Conservation (phyloP, 148 eudicot genomes). For the Heliosperma pusillum region DNA sequence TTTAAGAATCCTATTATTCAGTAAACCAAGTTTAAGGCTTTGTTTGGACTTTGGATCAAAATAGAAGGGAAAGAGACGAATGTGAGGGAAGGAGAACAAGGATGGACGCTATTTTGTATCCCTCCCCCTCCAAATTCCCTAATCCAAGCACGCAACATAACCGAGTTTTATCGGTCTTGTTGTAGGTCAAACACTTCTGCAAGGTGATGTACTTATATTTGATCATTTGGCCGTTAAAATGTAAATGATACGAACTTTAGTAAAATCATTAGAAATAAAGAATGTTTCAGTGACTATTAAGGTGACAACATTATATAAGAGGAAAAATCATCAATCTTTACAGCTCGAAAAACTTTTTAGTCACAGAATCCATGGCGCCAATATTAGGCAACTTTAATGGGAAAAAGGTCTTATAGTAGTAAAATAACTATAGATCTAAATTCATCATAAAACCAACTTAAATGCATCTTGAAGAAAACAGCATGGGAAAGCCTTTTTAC, state of each 20-base stretch:
- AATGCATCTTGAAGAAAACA: constrained; percentile 1
- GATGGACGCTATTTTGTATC: too few species aligned
- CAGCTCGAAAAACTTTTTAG: not conserved
- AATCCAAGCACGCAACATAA: too few species aligned
- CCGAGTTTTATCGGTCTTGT: too few species aligned
- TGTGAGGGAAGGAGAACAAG: too few species aligned
- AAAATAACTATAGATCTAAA: not conserved
- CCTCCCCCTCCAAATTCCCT: too few species aligned
- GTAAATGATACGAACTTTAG: too few species aligned
- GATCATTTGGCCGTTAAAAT: not conserved
- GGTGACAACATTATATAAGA: not conserved
- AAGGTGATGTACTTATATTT: not conserved
- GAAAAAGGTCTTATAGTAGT: not conserved
- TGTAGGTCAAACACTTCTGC: too few species aligned
- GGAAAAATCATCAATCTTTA: not conserved
- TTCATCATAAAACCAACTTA: not conserved
- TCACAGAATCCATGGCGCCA: not conserved
- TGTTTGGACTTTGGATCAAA: too few species aligned
- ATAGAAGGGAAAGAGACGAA: too few species aligned
- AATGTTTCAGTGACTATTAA: not conserved
- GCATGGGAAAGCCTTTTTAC: not conserved
- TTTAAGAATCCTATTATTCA: not conserved
- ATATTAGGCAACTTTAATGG: not conserved
- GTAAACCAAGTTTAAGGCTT: not conserved
- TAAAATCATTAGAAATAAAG: not conserved